phyloP scores from a whole-genome alignment of 1,284 basidiomycete genomes.

The Puccinia sorghi region DNA sequence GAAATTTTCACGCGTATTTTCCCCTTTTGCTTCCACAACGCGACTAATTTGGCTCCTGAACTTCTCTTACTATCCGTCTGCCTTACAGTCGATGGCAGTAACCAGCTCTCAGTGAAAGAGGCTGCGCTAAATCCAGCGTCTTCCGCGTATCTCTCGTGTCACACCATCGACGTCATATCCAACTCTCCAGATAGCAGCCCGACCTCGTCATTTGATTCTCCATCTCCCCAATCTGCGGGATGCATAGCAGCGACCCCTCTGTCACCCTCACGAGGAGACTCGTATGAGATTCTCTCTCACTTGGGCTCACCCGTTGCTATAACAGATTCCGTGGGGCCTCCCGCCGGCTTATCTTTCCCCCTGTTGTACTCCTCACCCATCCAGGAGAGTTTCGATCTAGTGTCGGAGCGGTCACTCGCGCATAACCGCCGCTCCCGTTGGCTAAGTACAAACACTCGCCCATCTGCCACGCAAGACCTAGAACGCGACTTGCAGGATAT shows the following conservation, averaged over 20 bases:
- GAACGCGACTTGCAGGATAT: background rate
- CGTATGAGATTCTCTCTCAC: slow-evolving; percentile 2
- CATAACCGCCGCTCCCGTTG: slow-evolving; percentile 9
- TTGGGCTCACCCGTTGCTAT: slow-evolving; percentile 12
- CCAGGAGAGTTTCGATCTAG: slow-evolving; percentile 11
- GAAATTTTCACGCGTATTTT: slow-evolving; percentile 3
- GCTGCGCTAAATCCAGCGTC: background rate
- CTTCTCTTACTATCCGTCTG: background rate
- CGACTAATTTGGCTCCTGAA: background rate
- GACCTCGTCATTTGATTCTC: background rate
- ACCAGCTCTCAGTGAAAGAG: background rate
- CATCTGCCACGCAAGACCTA: slow-evolving; percentile 10
- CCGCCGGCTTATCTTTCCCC: slow-evolving; percentile 1
- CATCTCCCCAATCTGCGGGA: background rate
- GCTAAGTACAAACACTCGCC: background rate
- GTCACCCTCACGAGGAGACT: background rate
- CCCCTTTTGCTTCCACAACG: background rate
- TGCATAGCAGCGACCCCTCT: slow-evolving; percentile 10
- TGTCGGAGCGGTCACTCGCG: background rate
- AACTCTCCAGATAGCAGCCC: background rate
- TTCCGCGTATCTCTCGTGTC: background rate
- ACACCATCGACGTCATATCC: slow-evolving; percentile 14
- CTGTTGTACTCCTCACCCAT: slow-evolving; percentile 7
- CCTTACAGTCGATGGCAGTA: slow-evolving; percentile 1
- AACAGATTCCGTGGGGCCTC: slow-evolving; percentile 5